Base-by-base conservation (phyloP, 2,329 filamentous ascomycete species). In the Fusarium pseudonygamai region DNA sequence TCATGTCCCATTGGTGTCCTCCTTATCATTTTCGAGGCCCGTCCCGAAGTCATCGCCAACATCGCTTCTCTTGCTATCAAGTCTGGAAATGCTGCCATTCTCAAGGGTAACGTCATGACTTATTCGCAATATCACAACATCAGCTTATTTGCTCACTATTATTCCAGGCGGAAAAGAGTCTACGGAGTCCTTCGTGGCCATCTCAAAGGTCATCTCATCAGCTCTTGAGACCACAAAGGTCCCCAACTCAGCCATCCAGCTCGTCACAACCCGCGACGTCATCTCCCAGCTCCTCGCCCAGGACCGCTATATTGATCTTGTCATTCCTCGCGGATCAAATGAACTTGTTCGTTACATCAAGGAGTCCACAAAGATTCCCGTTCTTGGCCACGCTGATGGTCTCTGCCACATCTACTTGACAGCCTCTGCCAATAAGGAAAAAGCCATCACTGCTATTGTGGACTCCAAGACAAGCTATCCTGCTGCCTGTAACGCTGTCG, bases 1-100 rank as follows among this genome's bases (percentile, higher is more conserved):
- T 95, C 94, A 45, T 97, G 94, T 80, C 96, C 96, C 11, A 98
- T 99, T 76, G 96, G 96, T 67, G 95, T 98, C n/a, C 89, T 99
- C 46, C 89, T 99, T 75, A 96, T 99, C 83, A 98, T 99, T 79
- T 99, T 99, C 80, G 96, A 99, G 84, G 96, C 96, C 40, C 93
- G 96, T 13, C 96, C 96, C 12, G 96, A 99, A 84, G 96, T 99
- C 74, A 98, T 99, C 79, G 96, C 96, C 80, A 99, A 99, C 83
- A 98, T 99, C 79, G 95, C 96, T 71, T 94, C 95, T 8, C 87
- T 99, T 30, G 95, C 96, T 42, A 93, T 99, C 83, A 99, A 99
- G 82, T 98, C 96, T 18, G 96, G 95, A 78, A 99, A 99, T 82
- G 93, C 96, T 40, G 96, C 95, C 58, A 98, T 99, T 78, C 87